Evolutionary conservation across 108 stramenopile species (phyloP), one percentile per base, ranked within the genome.

Genomic region (Conticribra weissflogii): DNA sequence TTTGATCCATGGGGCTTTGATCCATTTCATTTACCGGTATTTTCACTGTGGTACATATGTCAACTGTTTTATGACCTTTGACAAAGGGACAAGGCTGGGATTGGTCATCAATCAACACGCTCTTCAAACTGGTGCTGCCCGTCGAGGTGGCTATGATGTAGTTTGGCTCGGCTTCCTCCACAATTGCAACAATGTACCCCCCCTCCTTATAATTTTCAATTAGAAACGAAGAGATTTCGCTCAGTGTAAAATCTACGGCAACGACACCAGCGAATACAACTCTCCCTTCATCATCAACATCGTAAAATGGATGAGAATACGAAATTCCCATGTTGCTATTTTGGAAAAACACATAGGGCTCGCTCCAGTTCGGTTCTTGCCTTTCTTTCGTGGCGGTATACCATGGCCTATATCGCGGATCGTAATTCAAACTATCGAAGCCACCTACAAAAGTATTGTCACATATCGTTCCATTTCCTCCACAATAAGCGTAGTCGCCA

Each of bases 81-180:
- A 25, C 27, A 5, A 9, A 5, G 8, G 50, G 28, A 52, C 79
- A 80, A 19, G 51, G 53, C 48, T 59, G 3, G 3, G 49, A 54
- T 8, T 31, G 22, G 49, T 78, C 66, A 0, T 27, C 59, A 31
- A 22, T 55, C 46, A 63, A 57, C 24, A 81, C 65, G 28, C 55
- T 57, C n/a, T 29, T 64, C 1, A 60, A 18, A n/a, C 74, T 65
- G 15, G n/a, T 25, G 21, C 63, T 66, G 32, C 72, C 79, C 4
- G 76, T 84, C 2, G 79, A 81, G 4, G 68, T 50, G 2, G 59
- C 83, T 63, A 84, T 73, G 3, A 84, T 36, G 52, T 78, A 72
- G 36, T 78, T 57, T 12, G 83, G 83, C 15, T 67, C 68, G 5
- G 51, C 24, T 14, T 58, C 76, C 63, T 84, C 83, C n/a, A 68